These are phyloP conservation scores for Mycena vulgaris DNA, from an alignment of 768 basidiomycete genomes.

Conservation along the genomic window DNA sequence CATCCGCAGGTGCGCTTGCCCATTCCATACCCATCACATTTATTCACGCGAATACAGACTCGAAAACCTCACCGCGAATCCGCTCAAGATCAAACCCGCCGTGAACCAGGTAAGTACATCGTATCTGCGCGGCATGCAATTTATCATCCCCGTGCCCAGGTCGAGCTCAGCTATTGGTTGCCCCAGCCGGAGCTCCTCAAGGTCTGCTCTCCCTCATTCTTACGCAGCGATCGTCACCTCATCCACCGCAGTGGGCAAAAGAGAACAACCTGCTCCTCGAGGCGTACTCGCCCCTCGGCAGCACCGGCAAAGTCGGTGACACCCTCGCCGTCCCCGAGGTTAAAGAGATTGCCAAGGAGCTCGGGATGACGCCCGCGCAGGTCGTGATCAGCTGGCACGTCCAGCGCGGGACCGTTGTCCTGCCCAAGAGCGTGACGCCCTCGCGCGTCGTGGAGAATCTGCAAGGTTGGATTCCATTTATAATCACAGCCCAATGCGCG, in stretches of 20 bases:
- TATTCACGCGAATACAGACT: constrained; percentile 55
- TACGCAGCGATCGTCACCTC: neutral
- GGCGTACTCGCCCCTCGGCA: constrained; percentile 85
- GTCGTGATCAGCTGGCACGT: constrained; percentile 84
- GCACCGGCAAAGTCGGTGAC: constrained; percentile 69
- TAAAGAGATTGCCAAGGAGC: constrained; percentile 69
- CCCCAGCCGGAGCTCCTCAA: constrained; percentile 84
- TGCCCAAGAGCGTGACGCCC: constrained; percentile 85
- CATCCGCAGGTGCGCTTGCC: constrained; percentile 60
- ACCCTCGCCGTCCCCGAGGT: constrained; percentile 75
- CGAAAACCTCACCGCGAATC: constrained; percentile 74
- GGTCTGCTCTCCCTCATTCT: constrained; percentile 51
- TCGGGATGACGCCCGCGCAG: constrained; percentile 82
- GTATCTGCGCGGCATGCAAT: neutral
- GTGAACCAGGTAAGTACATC: constrained; percentile 70
- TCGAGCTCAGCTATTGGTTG: constrained; percentile 84
- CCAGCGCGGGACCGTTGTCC: constrained; percentile 81
- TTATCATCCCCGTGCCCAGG: constrained; percentile 42
- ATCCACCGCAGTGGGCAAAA: constrained; percentile 70
- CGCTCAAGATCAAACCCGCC: constrained; percentile 73
- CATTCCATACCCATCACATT: neutral
- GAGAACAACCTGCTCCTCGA: constrained; percentile 76
- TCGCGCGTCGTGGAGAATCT: constrained; percentile 80
- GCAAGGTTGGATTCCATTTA: too few species aligned
- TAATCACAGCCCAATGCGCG: too few species aligned